Conservation (phyloP, 192 early-diverging fungal genomes). For the Backusella mclennaniae region DNA sequence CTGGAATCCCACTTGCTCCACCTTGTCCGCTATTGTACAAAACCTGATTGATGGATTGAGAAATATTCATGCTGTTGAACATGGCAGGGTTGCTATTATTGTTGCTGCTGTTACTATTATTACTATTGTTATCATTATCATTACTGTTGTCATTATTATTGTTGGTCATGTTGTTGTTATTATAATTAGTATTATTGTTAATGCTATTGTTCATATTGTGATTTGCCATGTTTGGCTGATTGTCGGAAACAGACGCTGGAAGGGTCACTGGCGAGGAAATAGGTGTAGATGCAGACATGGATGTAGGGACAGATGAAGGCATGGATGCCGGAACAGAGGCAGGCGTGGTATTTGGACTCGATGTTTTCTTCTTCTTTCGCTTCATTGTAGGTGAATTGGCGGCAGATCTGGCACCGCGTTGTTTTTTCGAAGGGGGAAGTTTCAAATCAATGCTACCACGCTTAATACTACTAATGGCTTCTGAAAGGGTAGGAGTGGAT, state of each 20-base stretch:
- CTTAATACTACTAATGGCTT: constrained; percentile 13
- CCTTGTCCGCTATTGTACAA: not conserved
- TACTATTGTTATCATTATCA: not conserved
- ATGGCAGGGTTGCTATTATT: not conserved
- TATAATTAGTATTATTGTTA: not conserved
- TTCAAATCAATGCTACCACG: constrained; percentile 36
- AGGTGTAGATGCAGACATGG: not conserved
- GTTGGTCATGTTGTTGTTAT: not conserved
- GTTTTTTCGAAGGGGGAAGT: constrained; percentile 28
- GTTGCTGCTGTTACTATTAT: not conserved
- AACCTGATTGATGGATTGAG: not conserved
- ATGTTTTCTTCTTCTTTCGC: not conserved
- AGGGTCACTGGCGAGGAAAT: not conserved
- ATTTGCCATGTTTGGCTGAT: not conserved
- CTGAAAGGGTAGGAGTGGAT: not conserved
- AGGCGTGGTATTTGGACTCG: not conserved
- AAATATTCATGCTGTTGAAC: not conserved
- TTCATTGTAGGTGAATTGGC: constrained; percentile 6
- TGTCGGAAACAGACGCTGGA: not conserved
- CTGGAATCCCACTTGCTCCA: not conserved
- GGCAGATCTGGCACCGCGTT: constrained; percentile 10
- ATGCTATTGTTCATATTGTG: not conserved
- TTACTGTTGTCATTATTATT: not conserved
- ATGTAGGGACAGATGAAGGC: not conserved
- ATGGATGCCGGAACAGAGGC: constrained; percentile 2